A percentile compares a stretch with the other conserved stretches of the same genome.
These are phyloP conservation scores for Gossypium bickii DNA, from an alignment of 345 rosid species.

Conservation along the genomic window DNA sequence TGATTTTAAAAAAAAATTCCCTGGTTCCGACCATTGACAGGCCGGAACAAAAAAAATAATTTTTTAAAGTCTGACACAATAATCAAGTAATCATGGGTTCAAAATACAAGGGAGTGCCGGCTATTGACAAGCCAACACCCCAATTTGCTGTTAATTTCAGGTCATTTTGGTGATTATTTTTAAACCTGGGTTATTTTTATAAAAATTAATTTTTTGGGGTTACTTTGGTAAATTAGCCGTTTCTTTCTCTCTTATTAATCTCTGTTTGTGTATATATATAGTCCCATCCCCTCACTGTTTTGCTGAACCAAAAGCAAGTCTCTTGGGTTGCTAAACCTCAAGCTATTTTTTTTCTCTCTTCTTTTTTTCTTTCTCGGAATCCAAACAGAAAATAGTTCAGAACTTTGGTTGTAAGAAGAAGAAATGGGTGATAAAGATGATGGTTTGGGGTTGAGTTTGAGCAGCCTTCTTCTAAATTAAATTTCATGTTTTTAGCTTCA, in stretches of 20 bases:
- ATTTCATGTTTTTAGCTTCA: slow-evolving; percentile 39
- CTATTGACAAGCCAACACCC: too few species aligned
- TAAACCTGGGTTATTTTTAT: too few species aligned
- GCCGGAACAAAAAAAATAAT: too few species aligned
- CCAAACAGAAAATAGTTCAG: slow-evolving; percentile 17
- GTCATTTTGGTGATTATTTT: too few species aligned
- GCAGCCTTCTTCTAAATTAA: slow-evolving; percentile 38
- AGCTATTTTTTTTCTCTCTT: slow-evolving; percentile 15
- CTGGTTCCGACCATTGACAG: too few species aligned
- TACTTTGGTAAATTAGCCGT: too few species aligned
- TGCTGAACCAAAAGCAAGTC: slow-evolving; percentile 36
- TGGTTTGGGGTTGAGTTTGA: slow-evolving; percentile 48
- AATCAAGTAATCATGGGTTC: too few species aligned
- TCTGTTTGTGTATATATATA: slow-evolving; percentile 22
- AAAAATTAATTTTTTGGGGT: too few species aligned
- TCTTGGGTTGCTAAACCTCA: slow-evolving; percentile 22
- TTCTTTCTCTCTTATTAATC: slow-evolving; percentile 23
- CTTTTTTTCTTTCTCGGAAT: neutral
- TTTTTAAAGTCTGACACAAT: too few species aligned
- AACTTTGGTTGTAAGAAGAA: neutral
- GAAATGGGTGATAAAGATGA: slow-evolving; percentile 58
- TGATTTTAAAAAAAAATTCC: too few species aligned
- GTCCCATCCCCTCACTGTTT: slow-evolving; percentile 47
- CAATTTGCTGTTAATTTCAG: too few species aligned
- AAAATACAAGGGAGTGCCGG: too few species aligned